phyloP scores from a whole-genome alignment of 75 land plant genomes.

The Isoetes taiwanensis region DNA sequence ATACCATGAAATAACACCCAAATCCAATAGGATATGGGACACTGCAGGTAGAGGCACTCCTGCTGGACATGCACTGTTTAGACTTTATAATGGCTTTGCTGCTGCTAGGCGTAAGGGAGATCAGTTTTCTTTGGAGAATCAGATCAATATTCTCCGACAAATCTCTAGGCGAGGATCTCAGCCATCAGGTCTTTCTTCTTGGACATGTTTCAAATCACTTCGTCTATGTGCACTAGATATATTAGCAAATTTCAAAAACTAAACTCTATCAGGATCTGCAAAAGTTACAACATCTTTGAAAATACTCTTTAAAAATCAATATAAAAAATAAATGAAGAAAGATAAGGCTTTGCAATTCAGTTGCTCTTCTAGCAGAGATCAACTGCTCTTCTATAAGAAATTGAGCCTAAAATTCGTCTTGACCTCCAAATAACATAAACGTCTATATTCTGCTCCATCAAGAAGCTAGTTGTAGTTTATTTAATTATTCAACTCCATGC shows the following conservation, averaged over 20 bases:
- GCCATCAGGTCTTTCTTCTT: too few species aligned
- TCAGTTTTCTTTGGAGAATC: neutral
- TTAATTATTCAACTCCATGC: neutral
- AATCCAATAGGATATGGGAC: neutral
- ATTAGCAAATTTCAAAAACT: neutral
- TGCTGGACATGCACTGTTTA: constrained; percentile 1
- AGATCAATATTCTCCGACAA: neutral
- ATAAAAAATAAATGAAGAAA: neutral
- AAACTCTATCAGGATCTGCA: neutral
- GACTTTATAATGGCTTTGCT: constrained; percentile 2
- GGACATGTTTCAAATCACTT: neutral
- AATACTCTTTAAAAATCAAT: neutral
- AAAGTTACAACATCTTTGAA: neutral
- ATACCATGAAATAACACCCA: too few species aligned
- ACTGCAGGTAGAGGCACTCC: neutral
- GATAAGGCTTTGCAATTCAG: neutral
- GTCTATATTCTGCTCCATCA: neutral
- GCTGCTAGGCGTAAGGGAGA: constrained; percentile 1
- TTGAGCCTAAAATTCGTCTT: neutral
- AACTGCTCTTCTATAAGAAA: neutral
- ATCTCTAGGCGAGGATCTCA: neutral
- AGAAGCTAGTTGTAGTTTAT: neutral
- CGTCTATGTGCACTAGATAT: neutral
- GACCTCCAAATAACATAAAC: neutral
- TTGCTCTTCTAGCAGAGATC: neutral